These are phyloP conservation scores for Phytophthora megakarya DNA, from an alignment of 352 stramenopile genomes.

Conservation along the genomic window DNA sequence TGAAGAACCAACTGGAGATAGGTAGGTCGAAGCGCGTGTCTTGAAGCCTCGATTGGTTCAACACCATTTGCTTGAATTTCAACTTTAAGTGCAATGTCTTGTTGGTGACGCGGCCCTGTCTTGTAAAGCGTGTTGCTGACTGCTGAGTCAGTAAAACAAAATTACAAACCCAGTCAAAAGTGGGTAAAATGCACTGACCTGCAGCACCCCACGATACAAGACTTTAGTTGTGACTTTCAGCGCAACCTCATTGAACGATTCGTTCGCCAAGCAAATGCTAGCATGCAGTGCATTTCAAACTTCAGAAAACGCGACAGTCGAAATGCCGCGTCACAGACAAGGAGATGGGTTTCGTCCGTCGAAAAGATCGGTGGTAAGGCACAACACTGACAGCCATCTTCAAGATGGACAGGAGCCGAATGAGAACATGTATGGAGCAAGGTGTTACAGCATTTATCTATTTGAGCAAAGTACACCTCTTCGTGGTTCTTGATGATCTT, in stretches of 20 bases:
- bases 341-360: constrained; percentile 8
- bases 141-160: no score
- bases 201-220: no score
- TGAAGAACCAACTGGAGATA: no score
- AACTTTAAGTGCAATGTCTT: background rate
- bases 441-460: background rate
- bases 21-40: background rate
- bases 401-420: no score
- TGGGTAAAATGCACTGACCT: no score
- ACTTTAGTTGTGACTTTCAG: no score
- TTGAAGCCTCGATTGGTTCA: background rate
- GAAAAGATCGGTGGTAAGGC: constrained; percentile 22
- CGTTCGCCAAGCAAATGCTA: no score
- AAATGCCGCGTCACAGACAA: constrained; percentile 20
- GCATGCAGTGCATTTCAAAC: no score
- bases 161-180: no score
- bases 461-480: background rate
- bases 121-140: background rate
- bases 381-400: constrained; percentile 2
- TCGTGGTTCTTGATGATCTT: background rate
- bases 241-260: no score
- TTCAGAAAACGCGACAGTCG: constrained; percentile 12
- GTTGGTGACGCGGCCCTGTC: background rate
- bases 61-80: constrained; percentile 1
- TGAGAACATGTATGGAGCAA: no score